Base-by-base conservation (phyloP, 1,284 basidiomycete species). In the Lentinula novae-zelandiae region DNA sequence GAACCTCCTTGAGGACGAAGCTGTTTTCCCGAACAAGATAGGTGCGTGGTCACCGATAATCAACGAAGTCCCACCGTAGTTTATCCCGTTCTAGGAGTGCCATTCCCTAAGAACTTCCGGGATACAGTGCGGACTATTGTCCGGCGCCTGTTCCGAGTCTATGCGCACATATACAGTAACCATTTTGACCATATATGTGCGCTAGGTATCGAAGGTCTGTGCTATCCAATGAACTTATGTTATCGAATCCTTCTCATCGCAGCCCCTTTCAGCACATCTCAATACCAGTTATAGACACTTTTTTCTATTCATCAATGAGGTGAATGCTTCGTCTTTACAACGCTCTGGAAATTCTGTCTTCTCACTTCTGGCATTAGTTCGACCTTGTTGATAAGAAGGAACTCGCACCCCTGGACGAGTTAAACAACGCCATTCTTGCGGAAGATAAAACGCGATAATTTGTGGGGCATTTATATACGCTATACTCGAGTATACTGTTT, bases 101-200 rank as follows among this genome's bases (percentile, higher is more conserved):
- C 94, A 1, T 99, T 99, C 74, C 93, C 96, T 2, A 86, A 85
- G 70, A 93, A 89, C 70, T 99, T 99, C 76, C 86, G 89, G 50
- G 88, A 93, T 20, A 96, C 93, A 0, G 90, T 98, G 64, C 91
- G 95, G 73, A 95, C 93, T 13, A 95, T 99, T 62, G 85, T 96
- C 61, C 84, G 97, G 57, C 84, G 97, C 31, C 76, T 99, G 53
- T 99, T 99, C 83, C 84, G 97, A 13, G 93, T 99, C 48, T 99
- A 99, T 71, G 97, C 96, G 22, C 97, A 99, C 74, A 89, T 99
- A 69, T 99, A 99, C 80, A 97, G 96, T 81, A 96, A 96, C 69
- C 97, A 99, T 76, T 99, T 99, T 75, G 96, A 98, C 69, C 96
- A 98, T 71, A 94, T 99, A 63, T 99, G 96, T 74, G 97, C 96